Evolutionary conservation across 306 rosid species (phyloP).

Genomic region (Prunus salicina): DNA sequence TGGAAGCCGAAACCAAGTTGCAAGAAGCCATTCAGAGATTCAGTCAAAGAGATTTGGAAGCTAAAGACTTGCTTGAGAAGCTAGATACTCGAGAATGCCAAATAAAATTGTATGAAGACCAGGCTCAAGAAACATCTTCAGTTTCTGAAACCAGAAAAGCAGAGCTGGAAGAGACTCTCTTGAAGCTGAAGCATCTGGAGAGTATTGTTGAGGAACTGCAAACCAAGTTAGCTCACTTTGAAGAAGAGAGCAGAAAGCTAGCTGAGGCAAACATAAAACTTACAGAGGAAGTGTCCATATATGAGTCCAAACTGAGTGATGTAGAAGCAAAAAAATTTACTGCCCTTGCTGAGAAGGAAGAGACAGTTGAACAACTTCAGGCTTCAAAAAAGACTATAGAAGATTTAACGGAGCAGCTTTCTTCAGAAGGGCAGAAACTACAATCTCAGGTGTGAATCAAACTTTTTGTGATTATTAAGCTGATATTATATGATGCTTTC

Average conservation of each 20-base stretch:
- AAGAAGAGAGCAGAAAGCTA: constrained; percentile 53
- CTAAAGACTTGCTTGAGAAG: constrained; percentile 65
- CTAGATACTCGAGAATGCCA: constrained; percentile 49
- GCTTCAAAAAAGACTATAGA: constrained; percentile 43
- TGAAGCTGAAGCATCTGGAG: constrained; percentile 64
- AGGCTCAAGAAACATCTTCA: constrained; percentile 45
- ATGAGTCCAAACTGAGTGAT: constrained; percentile 59
- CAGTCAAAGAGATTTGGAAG: constrained; percentile 67
- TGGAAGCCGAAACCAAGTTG: constrained; percentile 55
- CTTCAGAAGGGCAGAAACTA: constrained; percentile 60
- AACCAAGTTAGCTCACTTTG: constrained; percentile 47
- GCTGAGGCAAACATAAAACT: constrained; percentile 62
- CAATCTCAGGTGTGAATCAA: constrained; percentile 69
- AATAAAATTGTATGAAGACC: constrained; percentile 45
- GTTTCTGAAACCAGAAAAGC: constrained; percentile 38
- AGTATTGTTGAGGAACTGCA: constrained; percentile 58
- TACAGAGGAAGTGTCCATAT: constrained; percentile 45
- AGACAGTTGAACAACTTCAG: constrained; percentile 46
- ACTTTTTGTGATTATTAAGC: neutral
- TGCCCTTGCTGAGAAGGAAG: constrained; percentile 56
- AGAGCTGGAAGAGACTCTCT: constrained; percentile 60
- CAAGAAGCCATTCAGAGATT: constrained; percentile 57
- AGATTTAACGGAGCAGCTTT: constrained; percentile 52
- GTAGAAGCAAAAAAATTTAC: constrained; percentile 46
- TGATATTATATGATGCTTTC: constrained; percentile 4